phyloP scores from a whole-genome alignment of 2,329 filamentous ascomycete species.

The Alternaria alternata region DNA sequence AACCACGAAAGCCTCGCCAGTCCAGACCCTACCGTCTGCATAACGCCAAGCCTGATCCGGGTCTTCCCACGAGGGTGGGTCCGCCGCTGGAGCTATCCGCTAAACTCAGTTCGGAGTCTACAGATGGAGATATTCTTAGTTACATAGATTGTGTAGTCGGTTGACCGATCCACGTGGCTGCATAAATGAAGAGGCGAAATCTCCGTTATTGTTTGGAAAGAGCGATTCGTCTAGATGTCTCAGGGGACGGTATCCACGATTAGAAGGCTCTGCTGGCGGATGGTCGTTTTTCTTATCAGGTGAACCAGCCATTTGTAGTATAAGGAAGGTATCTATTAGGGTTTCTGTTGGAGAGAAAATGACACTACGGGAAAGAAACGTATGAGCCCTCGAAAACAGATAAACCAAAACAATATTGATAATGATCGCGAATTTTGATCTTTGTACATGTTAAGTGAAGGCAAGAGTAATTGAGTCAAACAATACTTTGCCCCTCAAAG shows the following conservation, averaged over 20 bases:
- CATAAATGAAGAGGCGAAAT: constrained; percentile 10
- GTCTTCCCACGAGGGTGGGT: background rate
- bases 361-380: no score
- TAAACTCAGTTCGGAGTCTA: background rate
- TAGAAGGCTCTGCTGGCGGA: background rate
- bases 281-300: background rate
- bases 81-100: background rate
- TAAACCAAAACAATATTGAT: background rate
- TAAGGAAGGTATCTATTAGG: background rate
- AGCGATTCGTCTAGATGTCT: constrained; percentile 4
- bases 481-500: background rate
- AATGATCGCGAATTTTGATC: background rate
- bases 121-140: background rate
- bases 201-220: constrained; percentile 8
- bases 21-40: background rate
- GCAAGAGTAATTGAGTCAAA: background rate
- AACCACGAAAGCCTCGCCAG: constrained; percentile 1
- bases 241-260: background rate
- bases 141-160: constrained; percentile 2
- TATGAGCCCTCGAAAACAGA: background rate
- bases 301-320: background rate
- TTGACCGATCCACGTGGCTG: background rate
- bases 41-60: constrained; percentile 3
- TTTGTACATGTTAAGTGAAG: background rate
- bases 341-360: background rate